These are phyloP conservation scores for Casaregolazyma lundiana DNA, from an alignment of 1,139 yeast genomes.

Conservation along the genomic window DNA sequence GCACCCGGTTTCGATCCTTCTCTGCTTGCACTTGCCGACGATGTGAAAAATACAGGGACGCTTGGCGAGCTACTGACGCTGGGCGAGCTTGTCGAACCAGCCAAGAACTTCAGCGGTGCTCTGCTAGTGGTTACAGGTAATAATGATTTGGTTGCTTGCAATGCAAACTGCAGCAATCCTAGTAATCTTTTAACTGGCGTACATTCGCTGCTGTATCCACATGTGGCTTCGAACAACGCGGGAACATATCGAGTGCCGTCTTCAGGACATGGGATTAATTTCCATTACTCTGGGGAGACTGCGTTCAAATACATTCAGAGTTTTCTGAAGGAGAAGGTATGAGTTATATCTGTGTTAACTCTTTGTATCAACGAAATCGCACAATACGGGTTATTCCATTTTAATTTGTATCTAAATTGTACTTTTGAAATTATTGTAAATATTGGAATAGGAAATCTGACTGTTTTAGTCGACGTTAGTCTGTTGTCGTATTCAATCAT, in stretches of 20 bases:
- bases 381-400: no score
- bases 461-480: no score
- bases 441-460: no score
- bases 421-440: no score
- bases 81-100: neutral
- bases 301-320: neutral
- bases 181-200: neutral
- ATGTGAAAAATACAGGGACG: neutral
- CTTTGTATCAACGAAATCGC: no score
- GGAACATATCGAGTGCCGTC: neutral
- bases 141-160: neutral
- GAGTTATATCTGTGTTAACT: no score
- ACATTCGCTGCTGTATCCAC: neutral
- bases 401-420: no score
- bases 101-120: neutral
- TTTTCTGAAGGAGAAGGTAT: neutral
- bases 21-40: neutral
- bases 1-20: neutral
- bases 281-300: neutral
- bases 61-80: neutral
- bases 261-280: neutral
- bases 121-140: neutral
- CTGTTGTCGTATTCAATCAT: no score
- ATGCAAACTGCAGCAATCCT: neutral
- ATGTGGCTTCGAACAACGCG: neutral